Evolutionary conservation across 2,329 filamentous ascomycete species (phyloP).

Genomic region (Monosporascus sp.): DNA sequence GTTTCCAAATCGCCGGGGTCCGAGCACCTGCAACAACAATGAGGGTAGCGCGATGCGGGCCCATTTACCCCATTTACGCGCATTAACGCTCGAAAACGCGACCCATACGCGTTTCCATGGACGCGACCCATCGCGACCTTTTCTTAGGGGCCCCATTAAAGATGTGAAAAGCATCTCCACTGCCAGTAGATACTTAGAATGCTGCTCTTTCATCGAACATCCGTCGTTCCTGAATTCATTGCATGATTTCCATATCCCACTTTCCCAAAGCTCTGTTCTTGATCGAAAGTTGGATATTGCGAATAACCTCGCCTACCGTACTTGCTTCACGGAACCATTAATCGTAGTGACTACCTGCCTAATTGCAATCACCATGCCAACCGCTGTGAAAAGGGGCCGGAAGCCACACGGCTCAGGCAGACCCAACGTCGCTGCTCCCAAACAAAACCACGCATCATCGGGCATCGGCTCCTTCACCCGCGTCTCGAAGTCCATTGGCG

Average conservation of each 20-base stretch:
- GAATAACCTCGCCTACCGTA: background rate
- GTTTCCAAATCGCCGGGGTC: too few species aligned
- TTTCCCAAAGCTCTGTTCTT: too few species aligned
- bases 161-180: background rate
- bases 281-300: background rate
- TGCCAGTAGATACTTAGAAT: background rate
- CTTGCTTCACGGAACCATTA: background rate
- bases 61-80: background rate
- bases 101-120: background rate
- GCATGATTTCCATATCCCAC: too few species aligned
- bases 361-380: conserved; percentile 19
- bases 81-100: background rate
- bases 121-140: background rate
- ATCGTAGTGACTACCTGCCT: background rate
- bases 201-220: too few species aligned
- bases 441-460: conserved; percentile 24
- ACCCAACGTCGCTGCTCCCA: conserved; percentile 18
- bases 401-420: conserved; percentile 11
- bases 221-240: too few species aligned
- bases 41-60: too few species aligned
- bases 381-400: conserved; percentile 22
- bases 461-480: conserved; percentile 41
- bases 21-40: too few species aligned
- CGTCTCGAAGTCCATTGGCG: conserved; percentile 38
- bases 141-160: background rate